A percentile compares a stretch with the other conserved stretches of the same genome.
Conservation (phyloP, 768 basidiomycete genomes). For the Psilocybe azurescens region DNA sequence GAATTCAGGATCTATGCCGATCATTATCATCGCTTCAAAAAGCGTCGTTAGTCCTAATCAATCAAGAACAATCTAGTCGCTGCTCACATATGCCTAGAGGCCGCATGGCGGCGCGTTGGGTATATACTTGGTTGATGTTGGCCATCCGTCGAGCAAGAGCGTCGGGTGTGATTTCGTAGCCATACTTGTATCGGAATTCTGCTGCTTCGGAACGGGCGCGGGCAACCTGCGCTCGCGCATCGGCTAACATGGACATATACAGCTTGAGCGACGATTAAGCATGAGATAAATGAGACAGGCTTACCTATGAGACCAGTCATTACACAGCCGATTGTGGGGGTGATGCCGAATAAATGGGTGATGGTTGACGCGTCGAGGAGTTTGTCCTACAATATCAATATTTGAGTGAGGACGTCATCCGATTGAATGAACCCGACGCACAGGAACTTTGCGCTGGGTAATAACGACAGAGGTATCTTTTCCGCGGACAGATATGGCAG, state of each 20-base stretch:
- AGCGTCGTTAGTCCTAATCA: too few species aligned
- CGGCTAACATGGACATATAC: conserved; percentile 57
- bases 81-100: conserved; percentile 91
- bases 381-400: conserved; percentile 74
- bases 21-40: conserved; percentile 89
- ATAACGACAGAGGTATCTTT: conserved; percentile 96
- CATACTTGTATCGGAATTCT: conserved; percentile 94
- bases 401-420: conserved; percentile 22
- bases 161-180: conserved; percentile 98
- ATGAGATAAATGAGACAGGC: conserved; percentile 21
- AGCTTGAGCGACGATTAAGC: neutral
- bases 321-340: conserved; percentile 95
- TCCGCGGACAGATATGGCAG: conserved; percentile 90
- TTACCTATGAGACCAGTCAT: conserved; percentile 96
- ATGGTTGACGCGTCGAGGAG: conserved; percentile 93
- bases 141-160: conserved; percentile 93
- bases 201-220: conserved; percentile 91
- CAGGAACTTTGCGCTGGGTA: conserved; percentile 98
- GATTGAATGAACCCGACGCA: conserved; percentile 45
- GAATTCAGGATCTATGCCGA: conserved; percentile 87
- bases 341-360: conserved; percentile 95
- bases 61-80: too few species aligned
- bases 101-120: conserved; percentile 96
- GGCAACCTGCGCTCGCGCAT: conserved; percentile 87
- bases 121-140: conserved; percentile 99